Evolutionary conservation across 495 filamentous ascomycete species (phyloP).

Genomic region (Neohortaea acidophila): DNA sequence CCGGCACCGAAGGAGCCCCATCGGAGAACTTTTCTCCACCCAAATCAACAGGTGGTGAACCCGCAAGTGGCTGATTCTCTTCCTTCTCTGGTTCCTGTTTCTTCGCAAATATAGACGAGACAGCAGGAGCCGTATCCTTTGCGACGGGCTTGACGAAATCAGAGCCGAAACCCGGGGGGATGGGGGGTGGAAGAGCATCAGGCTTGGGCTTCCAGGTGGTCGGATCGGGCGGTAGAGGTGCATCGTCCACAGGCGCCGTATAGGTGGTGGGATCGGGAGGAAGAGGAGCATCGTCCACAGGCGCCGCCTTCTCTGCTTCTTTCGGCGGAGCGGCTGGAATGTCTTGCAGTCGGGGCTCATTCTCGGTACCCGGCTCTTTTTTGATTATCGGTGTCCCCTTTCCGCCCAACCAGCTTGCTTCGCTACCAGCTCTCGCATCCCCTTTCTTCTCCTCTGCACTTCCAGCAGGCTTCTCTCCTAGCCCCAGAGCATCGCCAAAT

Average conservation of each 20-base stretch:
- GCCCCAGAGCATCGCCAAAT: conserved; percentile 44
- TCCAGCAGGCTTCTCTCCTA: conserved; percentile 27
- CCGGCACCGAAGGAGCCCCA: not conserved
- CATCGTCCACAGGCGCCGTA: conserved; percentile 41
- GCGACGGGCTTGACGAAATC: not conserved
- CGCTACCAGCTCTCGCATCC: too few species aligned
- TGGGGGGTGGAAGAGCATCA: not conserved
- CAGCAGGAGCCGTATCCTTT: not conserved
- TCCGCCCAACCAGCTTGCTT: not conserved
- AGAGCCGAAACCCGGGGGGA: conserved; percentile 1
- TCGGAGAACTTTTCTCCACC: conserved; percentile 18
- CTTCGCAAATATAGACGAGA: too few species aligned
- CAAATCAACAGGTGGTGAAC: conserved; percentile 38
- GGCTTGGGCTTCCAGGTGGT: conserved; percentile 20
- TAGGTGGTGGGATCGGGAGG: conserved; percentile 23
- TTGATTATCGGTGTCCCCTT: conserved; percentile 25
- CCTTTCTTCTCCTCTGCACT: too few species aligned
- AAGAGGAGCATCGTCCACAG: conserved; percentile 19
- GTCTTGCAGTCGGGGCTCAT: conserved; percentile 26
- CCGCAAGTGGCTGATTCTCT: conserved; percentile 42
- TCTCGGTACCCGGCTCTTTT: conserved; percentile 47
- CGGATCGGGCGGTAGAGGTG: conserved; percentile 22
- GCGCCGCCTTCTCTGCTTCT: not conserved
- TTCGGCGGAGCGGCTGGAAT: conserved; percentile 16
- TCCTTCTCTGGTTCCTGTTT: too few species aligned